Evolutionary conservation across 495 filamentous ascomycete genomes (phyloP), one percentile per base, ranked within the genome.

Genomic region (Penicillium maclennaniae): DNA sequence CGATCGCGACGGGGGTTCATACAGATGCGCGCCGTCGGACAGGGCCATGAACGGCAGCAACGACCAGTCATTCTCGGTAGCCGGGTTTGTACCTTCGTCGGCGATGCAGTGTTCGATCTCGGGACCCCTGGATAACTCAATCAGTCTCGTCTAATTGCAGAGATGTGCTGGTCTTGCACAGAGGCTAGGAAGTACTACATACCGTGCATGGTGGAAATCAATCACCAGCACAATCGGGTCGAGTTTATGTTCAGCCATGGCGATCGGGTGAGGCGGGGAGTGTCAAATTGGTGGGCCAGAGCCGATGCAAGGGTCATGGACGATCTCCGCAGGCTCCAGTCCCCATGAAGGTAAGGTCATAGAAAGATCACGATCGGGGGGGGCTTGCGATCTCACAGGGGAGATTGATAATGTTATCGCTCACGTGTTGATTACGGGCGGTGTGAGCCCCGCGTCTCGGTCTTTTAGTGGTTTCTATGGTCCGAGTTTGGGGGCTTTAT

Each of bases 1-100:
- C 7, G 14, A 49, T 28, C 47, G 25, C 25, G 36, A 38, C n/a
- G 15, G 25, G 48, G 41, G 43, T 21, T 16, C 86, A 62, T 80
- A 95, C 89, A 89, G 80, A 73, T 98, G 93, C 36, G 93, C 93
- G 26, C 93, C 93, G 69, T 98, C 93, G 28, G 89, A 90, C 55
- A 98, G 73, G n/a, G 92, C 93, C 89, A 97, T 96, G 71, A 97
- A 98, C 0, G 93, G 93, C 43, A 98, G 78, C 54, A 96, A 72
- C 6, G 83, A 79, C 93, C 93, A 98, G 66, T 95, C 91, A 78
- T 93, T 91, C 51, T 93, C 89, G 37, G 63, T 75, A 4, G 89
- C 88, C 31, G 92, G 91, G 67, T 96, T 88, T 40, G 71, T 72
- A 40, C 85, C 90, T 57, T 92, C 87, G 31, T 87, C 79, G 53